Evolutionary conservation across 2,329 filamentous ascomycete species (phyloP).

Genomic region (Rhytidhysteron rufulum): DNA sequence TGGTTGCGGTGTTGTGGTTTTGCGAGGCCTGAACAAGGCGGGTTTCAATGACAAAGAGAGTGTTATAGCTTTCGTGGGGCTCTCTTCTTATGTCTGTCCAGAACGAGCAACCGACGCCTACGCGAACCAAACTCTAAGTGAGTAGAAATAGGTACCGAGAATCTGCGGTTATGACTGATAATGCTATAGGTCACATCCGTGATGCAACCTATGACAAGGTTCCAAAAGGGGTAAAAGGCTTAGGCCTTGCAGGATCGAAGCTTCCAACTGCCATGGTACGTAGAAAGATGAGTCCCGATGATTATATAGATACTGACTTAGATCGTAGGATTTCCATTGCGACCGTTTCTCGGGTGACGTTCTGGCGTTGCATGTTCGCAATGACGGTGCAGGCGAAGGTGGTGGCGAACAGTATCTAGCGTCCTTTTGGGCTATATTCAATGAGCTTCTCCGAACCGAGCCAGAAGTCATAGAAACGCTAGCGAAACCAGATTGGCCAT

Average conservation of each 20-base stretch:
- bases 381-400: slow-evolving; percentile 24
- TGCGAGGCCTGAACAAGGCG: slow-evolving; percentile 29
- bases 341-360: slow-evolving; percentile 36
- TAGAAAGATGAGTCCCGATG: neutral
- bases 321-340: slow-evolving; percentile 29
- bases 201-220: slow-evolving; percentile 32
- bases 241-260: slow-evolving; percentile 36
- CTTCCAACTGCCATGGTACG: slow-evolving; percentile 29
- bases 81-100: slow-evolving; percentile 27
- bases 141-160: slow-evolving; percentile 1
- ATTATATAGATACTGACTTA: neutral
- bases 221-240: slow-evolving; percentile 26
- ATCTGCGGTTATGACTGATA: neutral
- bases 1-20: slow-evolving; percentile 24
- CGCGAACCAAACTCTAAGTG: slow-evolving; percentile 34
- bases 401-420: slow-evolving; percentile 32
- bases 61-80: slow-evolving; percentile 32
- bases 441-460: slow-evolving; percentile 27
- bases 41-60: slow-evolving; percentile 34
- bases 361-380: slow-evolving; percentile 30
- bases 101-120: slow-evolving; percentile 34
- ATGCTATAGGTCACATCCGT: slow-evolving; percentile 27
- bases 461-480: slow-evolving; percentile 33
- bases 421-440: slow-evolving; percentile 34
- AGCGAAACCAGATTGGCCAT: slow-evolving; percentile 31